Conservation (phyloP, 768 basidiomycete species). For the Termitomyces sp. region DNA sequence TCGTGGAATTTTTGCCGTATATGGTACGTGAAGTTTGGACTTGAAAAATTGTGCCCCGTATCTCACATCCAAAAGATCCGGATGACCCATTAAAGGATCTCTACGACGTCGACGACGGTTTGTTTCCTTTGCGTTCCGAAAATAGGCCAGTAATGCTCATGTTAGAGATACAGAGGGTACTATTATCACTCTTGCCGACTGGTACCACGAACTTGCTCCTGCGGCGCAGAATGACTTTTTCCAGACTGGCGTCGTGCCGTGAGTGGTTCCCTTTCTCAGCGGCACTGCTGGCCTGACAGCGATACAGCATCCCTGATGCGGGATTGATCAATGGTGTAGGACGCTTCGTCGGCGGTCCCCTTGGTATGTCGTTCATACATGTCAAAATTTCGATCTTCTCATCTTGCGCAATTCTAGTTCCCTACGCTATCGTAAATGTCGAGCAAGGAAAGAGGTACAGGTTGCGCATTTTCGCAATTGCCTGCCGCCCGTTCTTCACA, state of each 20-base stretch:
- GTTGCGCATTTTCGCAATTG: constrained; percentile 40
- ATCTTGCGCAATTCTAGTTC: constrained; percentile 12
- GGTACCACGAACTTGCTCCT: constrained; percentile 28
- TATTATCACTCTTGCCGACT: constrained; percentile 31
- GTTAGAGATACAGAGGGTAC: constrained; percentile 16
- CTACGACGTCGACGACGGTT: constrained; percentile 37
- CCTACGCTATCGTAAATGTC: constrained; percentile 39
- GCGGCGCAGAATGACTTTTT: constrained; percentile 28
- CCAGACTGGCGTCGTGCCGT: constrained; percentile 25
- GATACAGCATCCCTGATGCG: constrained; percentile 26
- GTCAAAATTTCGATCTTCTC: constrained; percentile 17
- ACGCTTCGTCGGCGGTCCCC: constrained; percentile 34
- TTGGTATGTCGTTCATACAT: constrained; percentile 16
- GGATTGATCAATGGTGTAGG: constrained; percentile 42
- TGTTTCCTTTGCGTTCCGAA: constrained; percentile 1
- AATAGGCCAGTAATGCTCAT: background rate
- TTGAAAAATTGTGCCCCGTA: background rate
- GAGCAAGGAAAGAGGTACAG: constrained; percentile 37
- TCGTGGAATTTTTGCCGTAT: constrained; percentile 23
- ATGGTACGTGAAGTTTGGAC: constrained; percentile 12
- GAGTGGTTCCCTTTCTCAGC: background rate
- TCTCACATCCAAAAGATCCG: constrained; percentile 19
- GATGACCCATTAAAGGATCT: constrained; percentile 27
- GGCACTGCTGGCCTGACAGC: constrained; percentile 3
- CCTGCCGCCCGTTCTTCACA: constrained; percentile 39